Evolutionary conservation across 495 filamentous ascomycete species (phyloP).

Genomic region (Hypomontagnella submonticulosa): DNA sequence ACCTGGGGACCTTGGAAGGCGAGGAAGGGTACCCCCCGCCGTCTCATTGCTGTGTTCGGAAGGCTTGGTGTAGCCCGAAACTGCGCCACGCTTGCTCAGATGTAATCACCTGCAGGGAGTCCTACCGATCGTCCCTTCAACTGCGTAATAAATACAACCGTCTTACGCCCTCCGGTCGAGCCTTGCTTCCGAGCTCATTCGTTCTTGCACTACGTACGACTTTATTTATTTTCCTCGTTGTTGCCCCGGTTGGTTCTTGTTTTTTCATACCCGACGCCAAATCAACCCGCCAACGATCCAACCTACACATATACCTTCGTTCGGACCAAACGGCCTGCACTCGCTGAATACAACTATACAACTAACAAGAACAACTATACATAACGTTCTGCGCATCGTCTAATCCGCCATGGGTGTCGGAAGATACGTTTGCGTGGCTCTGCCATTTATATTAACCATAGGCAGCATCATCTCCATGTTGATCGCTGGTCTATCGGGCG

Average conservation of each 20-base stretch:
- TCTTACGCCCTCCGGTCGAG: conserved; percentile 30
- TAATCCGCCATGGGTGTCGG: conserved; percentile 70
- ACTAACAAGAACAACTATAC: not conserved
- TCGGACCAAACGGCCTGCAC: conserved; percentile 20
- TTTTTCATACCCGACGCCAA: conserved; percentile 4
- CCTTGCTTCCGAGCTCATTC: conserved; percentile 11
- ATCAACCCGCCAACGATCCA: conserved; percentile 4
- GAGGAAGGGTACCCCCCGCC: conserved; percentile 12
- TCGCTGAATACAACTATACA: conserved; percentile 18
- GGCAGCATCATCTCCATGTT: conserved; percentile 77
- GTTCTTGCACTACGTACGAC: conserved; percentile 16
- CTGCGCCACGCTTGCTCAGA: conserved; percentile 43
- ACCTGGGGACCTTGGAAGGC: conserved; percentile 7
- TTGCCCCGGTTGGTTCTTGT: conserved; percentile 20
- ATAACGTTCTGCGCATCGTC: conserved; percentile 1
- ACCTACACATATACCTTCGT: conserved; percentile 3
- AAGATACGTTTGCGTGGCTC: conserved; percentile 81
- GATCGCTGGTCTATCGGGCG: conserved; percentile 76
- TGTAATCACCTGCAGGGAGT: conserved; percentile 10
- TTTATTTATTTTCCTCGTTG: conserved; percentile 32
- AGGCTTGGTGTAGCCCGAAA: conserved; percentile 36
- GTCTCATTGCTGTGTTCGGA: conserved; percentile 33
- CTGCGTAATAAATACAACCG: conserved; percentile 44
- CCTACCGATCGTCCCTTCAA: conserved; percentile 18
- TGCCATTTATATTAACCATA: conserved; percentile 80